Evolutionary conservation across 2,329 filamentous ascomycete species (phyloP).

Genomic region (Phialocephala subalpina): DNA sequence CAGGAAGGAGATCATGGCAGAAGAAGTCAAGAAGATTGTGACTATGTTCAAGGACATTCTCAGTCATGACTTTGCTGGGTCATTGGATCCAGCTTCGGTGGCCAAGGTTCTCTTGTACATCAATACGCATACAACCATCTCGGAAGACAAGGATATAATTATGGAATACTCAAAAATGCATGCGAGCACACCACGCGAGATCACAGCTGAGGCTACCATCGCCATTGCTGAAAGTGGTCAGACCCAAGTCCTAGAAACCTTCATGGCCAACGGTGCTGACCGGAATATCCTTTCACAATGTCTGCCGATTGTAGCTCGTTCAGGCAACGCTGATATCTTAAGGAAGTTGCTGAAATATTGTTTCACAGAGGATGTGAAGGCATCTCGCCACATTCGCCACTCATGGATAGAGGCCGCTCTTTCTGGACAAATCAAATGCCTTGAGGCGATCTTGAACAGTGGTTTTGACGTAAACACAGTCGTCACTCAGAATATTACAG

Average conservation of each 20-base stretch:
- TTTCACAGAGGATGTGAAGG: not conserved
- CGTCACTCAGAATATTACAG: not conserved
- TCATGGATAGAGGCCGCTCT: constrained; percentile 14
- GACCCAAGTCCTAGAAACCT: constrained; percentile 16
- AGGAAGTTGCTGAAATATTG: constrained; percentile 18
- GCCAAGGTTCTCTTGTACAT: constrained; percentile 20
- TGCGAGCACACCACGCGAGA: not conserved
- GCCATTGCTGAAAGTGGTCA: constrained; percentile 16
- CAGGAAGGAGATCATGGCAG: not conserved
- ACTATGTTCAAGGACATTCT: constrained; percentile 15
- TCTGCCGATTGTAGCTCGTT: constrained; percentile 8
- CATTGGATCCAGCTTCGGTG: constrained; percentile 13
- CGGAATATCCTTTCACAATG: constrained; percentile 16
- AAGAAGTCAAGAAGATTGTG: not conserved
- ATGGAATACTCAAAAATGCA: constrained; percentile 1
- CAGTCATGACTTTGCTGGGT: not conserved
- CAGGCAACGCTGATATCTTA: constrained; percentile 15
- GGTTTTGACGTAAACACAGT: constrained; percentile 19
- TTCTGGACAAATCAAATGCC: not conserved
- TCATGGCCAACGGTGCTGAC: constrained; percentile 12
- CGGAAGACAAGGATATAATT: constrained; percentile 2
- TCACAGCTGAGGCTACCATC: constrained; percentile 2
- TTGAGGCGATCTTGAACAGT: constrained; percentile 14
- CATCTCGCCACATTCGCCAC: not conserved
- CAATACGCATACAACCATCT: constrained; percentile 1